Conservation (phyloP, 176 grass and related monocot genomes). For the Aegilops sharonensis region DNA sequence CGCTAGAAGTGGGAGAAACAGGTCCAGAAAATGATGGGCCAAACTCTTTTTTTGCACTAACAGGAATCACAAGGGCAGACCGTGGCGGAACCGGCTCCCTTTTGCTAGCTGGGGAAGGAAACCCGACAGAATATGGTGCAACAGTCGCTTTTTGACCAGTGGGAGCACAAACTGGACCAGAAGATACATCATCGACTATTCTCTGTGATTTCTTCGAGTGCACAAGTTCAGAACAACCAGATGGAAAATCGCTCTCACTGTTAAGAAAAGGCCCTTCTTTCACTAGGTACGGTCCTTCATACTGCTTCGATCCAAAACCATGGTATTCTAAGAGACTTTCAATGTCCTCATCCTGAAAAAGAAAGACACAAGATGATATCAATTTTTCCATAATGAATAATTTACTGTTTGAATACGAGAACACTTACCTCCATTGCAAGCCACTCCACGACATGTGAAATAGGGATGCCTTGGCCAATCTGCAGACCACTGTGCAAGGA, state of each 20-base stretch:
- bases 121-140: constrained; percentile 17
- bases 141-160: constrained; percentile 24
- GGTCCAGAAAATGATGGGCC: constrained; percentile 3
- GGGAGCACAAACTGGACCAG: constrained; percentile 40
- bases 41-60: constrained; percentile 23
- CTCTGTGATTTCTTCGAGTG: constrained; percentile 64
- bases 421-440: constrained; percentile 77
- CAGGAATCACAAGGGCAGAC: constrained; percentile 27
- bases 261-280: constrained; percentile 87
- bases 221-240: constrained; percentile 67
- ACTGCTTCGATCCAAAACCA: constrained; percentile 76
- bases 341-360: constrained; percentile 73
- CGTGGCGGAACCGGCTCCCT: constrained; percentile 4
- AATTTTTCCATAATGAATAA: background rate
- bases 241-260: constrained; percentile 61
- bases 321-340: constrained; percentile 68
- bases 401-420: constrained; percentile 30
- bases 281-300: constrained; percentile 80
- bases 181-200: constrained; percentile 63
- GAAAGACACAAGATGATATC: background rate
- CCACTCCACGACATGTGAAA: constrained; percentile 67
- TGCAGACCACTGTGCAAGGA: constrained; percentile 81
- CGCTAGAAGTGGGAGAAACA: constrained; percentile 29
- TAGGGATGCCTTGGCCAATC: constrained; percentile 87
- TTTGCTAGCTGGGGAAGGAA: constrained; percentile 29